phyloP scores from a whole-genome alignment of 352 stramenopile species.

The Pythium rishiriense region DNA sequence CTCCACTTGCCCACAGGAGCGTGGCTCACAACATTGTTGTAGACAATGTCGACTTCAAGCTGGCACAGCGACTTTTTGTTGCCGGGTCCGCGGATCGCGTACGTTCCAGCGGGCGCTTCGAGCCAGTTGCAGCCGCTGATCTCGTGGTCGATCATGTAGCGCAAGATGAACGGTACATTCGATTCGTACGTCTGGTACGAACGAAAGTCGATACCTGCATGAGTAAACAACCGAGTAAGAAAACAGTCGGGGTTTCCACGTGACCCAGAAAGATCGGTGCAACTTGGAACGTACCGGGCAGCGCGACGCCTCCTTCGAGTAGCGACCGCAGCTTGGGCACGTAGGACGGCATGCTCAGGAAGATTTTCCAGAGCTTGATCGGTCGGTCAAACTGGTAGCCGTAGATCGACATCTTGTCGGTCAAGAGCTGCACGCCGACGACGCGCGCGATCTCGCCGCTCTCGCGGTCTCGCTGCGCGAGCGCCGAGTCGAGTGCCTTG shows the following conservation, averaged over 20 bases:
- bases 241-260: background rate
- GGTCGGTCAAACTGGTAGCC: conserved; percentile 81
- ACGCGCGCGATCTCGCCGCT: conserved; percentile 45
- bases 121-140: conserved; percentile 98
- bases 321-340: conserved; percentile 92
- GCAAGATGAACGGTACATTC: conserved; percentile 99
- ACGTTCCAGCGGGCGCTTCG: conserved; percentile 91
- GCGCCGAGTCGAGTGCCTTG: conserved; percentile 52
- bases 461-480: conserved; percentile 58
- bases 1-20: conserved; percentile 94
- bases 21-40: conserved; percentile 95
- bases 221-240: background rate
- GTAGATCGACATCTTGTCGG: conserved; percentile 84
- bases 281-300: conserved; percentile 51
- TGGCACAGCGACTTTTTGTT: conserved; percentile 91
- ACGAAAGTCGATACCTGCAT: conserved; percentile 53
- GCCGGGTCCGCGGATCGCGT: conserved; percentile 68
- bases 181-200: conserved; percentile 96
- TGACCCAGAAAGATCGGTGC: background rate
- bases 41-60: conserved; percentile 98
- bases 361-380: conserved; percentile 90
- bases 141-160: conserved; percentile 99
- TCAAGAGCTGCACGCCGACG: conserved; percentile 73
- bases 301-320: conserved; percentile 84
- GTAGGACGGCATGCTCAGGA: conserved; percentile 93